Conservation (phyloP, 108 stramenopile species). For the Chaetoceros tenuissimus region DNA sequence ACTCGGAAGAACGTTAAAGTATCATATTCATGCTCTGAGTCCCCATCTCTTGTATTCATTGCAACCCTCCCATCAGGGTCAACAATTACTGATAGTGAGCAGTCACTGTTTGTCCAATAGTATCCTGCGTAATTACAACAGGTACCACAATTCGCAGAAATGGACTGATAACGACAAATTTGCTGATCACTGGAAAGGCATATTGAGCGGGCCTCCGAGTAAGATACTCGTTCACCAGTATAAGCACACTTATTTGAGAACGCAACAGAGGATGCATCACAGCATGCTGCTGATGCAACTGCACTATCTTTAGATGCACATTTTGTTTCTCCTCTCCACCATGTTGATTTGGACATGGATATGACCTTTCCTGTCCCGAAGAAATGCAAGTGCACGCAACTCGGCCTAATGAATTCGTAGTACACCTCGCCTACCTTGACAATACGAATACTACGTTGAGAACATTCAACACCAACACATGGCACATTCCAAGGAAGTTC, state of each 20-base stretch:
- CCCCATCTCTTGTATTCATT: neutral
- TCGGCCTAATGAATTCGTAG: constrained; percentile 37
- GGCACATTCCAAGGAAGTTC: constrained; percentile 15
- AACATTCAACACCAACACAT: constrained; percentile 26
- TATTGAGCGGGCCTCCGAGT: constrained; percentile 17
- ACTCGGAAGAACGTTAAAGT: neutral
- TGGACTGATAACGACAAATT: neutral
- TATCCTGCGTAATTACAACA: neutral
- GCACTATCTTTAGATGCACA: constrained; percentile 25
- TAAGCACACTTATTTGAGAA: constrained; percentile 6
- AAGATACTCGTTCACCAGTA: constrained; percentile 31
- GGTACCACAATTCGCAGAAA: neutral
- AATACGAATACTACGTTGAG: constrained; percentile 31
- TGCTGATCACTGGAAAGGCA: constrained; percentile 1
- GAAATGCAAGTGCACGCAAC: constrained; percentile 45
- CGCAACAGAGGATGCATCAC: neutral
- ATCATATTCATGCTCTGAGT: neutral
- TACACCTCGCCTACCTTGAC: constrained; percentile 27
- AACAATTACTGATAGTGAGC: neutral
- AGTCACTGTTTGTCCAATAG: neutral
- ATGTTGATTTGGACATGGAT: constrained; percentile 14
- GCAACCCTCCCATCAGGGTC: neutral
- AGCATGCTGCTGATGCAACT: constrained; percentile 31
- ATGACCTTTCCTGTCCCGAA: constrained; percentile 25
- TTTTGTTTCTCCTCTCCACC: constrained; percentile 2